phyloP scores from a whole-genome alignment of 140 eudicot genomes.

The Flaveria floridana region DNA sequence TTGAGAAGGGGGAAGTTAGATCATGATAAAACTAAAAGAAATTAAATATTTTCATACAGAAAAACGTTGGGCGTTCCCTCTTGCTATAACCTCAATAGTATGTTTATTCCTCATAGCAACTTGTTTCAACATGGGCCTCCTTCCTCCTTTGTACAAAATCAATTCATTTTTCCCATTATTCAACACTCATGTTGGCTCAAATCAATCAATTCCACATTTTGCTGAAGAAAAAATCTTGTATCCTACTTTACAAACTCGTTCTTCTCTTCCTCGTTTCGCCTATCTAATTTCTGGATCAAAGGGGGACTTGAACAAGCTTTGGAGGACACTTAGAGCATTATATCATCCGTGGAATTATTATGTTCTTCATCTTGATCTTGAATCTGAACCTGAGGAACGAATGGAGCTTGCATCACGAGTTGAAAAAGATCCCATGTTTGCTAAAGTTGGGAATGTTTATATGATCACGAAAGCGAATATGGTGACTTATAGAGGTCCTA shows the following conservation, averaged over 20 bases:
- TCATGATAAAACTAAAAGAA: slow-evolving; percentile 37
- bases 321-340: slow-evolving; percentile 71
- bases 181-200: slow-evolving; percentile 38
- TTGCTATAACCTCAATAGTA: slow-evolving; percentile 56
- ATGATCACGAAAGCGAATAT: slow-evolving; percentile 77
- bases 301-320: slow-evolving; percentile 78
- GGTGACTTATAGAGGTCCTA: slow-evolving; percentile 93
- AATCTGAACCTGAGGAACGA: slow-evolving; percentile 64
- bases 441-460: slow-evolving; percentile 64
- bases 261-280: slow-evolving; percentile 70
- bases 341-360: slow-evolving; percentile 89
- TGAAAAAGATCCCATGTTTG: slow-evolving; percentile 59
- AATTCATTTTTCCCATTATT: slow-evolving; percentile 56
- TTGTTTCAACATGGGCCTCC: slow-evolving; percentile 70
- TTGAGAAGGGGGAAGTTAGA: slow-evolving; percentile 19
- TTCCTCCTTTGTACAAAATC: slow-evolving; percentile 59
- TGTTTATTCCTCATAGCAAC: slow-evolving; percentile 68
- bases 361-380: slow-evolving; percentile 82
- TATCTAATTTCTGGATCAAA: slow-evolving; percentile 82
- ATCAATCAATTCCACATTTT: slow-evolving; percentile 50
- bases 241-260: slow-evolving; percentile 43
- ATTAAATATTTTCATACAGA: slow-evolving; percentile 53
- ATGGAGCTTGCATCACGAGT: slow-evolving; percentile 77
- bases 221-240: slow-evolving; percentile 46
- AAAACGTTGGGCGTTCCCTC: slow-evolving; percentile 81